Evolutionary conservation across 1,284 basidiomycete genomes (phyloP).

Genomic region (Ceratobasidium sp.): DNA sequence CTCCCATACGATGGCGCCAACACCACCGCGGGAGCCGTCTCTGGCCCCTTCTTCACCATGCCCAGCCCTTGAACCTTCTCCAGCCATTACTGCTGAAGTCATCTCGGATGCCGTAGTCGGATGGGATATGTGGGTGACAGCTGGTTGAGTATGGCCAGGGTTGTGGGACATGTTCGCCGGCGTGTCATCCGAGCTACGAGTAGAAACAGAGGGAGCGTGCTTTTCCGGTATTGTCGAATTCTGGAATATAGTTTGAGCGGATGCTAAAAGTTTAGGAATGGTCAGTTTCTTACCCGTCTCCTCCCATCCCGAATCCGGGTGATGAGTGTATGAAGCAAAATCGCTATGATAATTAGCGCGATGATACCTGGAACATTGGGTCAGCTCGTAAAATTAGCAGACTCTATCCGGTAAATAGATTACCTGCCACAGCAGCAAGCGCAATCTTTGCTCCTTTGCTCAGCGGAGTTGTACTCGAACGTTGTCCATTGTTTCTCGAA

Average conservation of each 20-base stretch:
- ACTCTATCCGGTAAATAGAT: no score
- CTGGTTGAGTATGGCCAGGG: slow-evolving; percentile 32
- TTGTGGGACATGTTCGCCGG: slow-evolving; percentile 16
- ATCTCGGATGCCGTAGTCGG: slow-evolving; percentile 14
- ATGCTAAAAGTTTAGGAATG: background rate
- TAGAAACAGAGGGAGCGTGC: background rate
- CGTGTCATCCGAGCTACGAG: background rate
- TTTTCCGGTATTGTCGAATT: background rate
- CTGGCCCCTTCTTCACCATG: slow-evolving; percentile 23
- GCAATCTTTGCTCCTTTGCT: slow-evolving; percentile 33
- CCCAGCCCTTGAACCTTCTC: slow-evolving; percentile 18
- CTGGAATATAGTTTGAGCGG: background rate
- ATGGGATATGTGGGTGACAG: slow-evolving; percentile 2
- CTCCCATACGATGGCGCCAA: slow-evolving; percentile 9
- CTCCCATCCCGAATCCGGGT: background rate
- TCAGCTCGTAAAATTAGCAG: no score
- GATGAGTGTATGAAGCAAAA: background rate
- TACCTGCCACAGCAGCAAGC: slow-evolving; percentile 20
- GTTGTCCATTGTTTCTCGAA: slow-evolving; percentile 18
- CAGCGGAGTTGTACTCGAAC: slow-evolving; percentile 16
- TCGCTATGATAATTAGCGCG: background rate
- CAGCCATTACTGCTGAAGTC: slow-evolving; percentile 31
- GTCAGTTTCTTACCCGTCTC: background rate
- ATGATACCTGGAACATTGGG: slow-evolving; percentile 6
- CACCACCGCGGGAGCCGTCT: slow-evolving; percentile 22